Evolutionary conservation across 2,329 filamentous ascomycete genomes (phyloP), one percentile per base, ranked within the genome.

Genomic region (Clarireedia paspali): DNA sequence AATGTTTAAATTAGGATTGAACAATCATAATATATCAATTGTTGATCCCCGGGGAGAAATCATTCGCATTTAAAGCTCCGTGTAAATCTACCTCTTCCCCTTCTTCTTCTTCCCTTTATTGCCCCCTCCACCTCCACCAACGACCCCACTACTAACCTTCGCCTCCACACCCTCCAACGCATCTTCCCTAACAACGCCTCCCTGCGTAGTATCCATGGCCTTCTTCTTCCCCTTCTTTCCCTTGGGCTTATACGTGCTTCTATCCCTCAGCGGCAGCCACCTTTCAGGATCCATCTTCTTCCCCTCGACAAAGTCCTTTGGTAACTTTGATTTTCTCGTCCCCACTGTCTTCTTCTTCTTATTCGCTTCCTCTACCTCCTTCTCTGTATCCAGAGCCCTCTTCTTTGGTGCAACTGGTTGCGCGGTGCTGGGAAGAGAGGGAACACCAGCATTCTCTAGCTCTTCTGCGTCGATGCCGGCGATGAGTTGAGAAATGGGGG

Each of bases 221-320:
- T 87, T 87, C 79, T 91, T 87, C 78, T 90, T 92, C 55, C 89
- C 89, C 78, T 96, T 95, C 76, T 88, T 91, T 5, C 91, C 91
- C 75, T 94, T 96, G 6, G 91, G 91, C 48, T 88, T 78, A 72
- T 96, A 99, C 42, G 84, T 88, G 64, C 88, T 94, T 56, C 94
- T 81, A 70, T 99, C 94, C 52, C 88, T 84, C 66, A 97, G 77
- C 12, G 94, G 92, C 58, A 99, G 73, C 94, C 94, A 99, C 60
- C 94, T 80, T 73, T 99, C 94, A 0, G 90, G 85, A 70, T 99
- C 94, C 36, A 89, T 81, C 62, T 84, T 85, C 76, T 91, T 95
- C 64, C 79, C 82, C 52, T 88, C 81, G 57, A 90, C 88, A 66
- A 83, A 89, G 66, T 85, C 80, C 72, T 89, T 89, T 34, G 87